Conservation (phyloP, 164 flowering plant genomes). For the Magnolia officinalis region DNA sequence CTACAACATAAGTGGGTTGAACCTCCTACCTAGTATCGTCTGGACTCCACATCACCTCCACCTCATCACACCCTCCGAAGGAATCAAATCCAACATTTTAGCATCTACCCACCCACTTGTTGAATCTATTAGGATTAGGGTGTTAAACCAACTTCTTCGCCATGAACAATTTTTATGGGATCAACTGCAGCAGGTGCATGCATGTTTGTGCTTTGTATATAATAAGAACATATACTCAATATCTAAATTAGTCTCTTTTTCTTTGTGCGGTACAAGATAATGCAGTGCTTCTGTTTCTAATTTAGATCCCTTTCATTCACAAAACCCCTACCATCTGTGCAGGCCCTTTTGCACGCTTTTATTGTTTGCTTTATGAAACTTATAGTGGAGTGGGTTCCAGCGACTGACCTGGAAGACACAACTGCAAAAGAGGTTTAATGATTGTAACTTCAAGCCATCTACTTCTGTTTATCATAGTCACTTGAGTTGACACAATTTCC, state of each 20-base stretch:
- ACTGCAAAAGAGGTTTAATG: conserved; percentile 54
- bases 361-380: conserved; percentile 66
- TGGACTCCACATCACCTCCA: no score
- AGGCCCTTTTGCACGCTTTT: conserved; percentile 95
- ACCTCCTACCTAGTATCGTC: no score
- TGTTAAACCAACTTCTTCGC: no score
- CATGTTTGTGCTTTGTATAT: background rate
- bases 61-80: no score
- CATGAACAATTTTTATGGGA: no score
- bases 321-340: no score
- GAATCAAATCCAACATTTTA: no score
- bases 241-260: background rate
- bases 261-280: background rate
- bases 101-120: no score
- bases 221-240: background rate
- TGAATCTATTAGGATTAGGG: no score
- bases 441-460: conserved; percentile 3
- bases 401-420: conserved; percentile 75
- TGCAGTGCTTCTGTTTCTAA: background rate
- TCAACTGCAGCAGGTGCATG: background rate
- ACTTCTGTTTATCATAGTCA: background rate
- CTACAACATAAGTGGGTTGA: no score
- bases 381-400: conserved; percentile 72
- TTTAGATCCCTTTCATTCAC: background rate
- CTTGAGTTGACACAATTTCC: no score